Evolutionary conservation across 2,329 filamentous ascomycete species (phyloP), one percentile per base, ranked within the genome.

Genomic region (Sclerotinia sclerotiorum): DNA sequence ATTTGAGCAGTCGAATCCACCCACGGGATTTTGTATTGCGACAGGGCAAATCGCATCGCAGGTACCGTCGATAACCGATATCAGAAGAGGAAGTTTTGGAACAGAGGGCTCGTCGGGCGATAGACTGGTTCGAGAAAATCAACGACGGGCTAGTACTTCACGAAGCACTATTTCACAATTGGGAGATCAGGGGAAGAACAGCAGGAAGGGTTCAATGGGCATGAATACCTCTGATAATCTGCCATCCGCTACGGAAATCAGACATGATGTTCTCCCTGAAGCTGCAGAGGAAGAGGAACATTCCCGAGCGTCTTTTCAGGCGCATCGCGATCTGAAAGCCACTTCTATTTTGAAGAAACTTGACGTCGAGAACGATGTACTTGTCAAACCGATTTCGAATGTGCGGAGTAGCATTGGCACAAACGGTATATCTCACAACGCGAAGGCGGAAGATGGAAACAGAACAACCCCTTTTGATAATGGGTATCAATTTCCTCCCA

Each of bases 401-500:
- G 15, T 48, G 19, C 24, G 24, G 21, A 71, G 68, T 48, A 75
- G 73, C 57, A 73, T 69, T 57, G 71, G 74, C 60, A 72, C 71
- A 55, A 72, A 71, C 61, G 29, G 71, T 54, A 69, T 69, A 6
- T 71, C 68, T 17, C 65, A 72, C 32, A 57, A 64, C 17, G 68
- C 60, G 44, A 74, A 74, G 51, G 54, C 44, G 3, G 68, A 69
- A 5, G 29, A 65, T 39, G 48, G 69, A 49, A 73, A 71, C 48
- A 49, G 81, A 79, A 68, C 75, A 5, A 72, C 70, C 76, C 82
- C 67, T 48, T 88, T 86, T 71, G 80, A 83, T n/a, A 90, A 89
- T 74, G 86, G 87, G 54, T 89, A 90, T 74, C 85, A 89, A 75
- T 89, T 88, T 73, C 87, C 85, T 29, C 87, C 85, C 6, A 86